Conservation (phyloP, 441 rosid species). For the Populus hybrid region DNA sequence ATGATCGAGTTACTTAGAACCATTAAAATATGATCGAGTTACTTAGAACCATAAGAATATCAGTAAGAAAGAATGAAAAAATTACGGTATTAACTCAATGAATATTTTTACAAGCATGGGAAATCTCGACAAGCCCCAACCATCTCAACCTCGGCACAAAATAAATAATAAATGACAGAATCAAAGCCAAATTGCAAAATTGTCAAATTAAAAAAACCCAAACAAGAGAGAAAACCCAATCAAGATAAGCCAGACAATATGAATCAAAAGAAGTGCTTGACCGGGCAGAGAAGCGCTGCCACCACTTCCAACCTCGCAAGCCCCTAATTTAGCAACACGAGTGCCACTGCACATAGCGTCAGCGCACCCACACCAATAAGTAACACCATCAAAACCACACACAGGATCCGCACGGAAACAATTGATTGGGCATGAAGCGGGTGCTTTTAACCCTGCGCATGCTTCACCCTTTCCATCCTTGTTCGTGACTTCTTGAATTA, state of each 20-base stretch:
- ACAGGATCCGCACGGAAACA: constrained; percentile 85
- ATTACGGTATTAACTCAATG: neutral
- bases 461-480: constrained; percentile 27
- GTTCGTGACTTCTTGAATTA: constrained; percentile 31
- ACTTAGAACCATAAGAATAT: neutral
- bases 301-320: constrained; percentile 63
- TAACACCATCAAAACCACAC: constrained; percentile 73
- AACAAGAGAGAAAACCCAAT: constrained; percentile 69
- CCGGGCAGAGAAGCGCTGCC: constrained; percentile 69
- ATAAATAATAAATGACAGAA: neutral
- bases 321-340: constrained; percentile 61
- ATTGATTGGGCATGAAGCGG: constrained; percentile 56
- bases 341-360: constrained; percentile 70
- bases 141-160: neutral
- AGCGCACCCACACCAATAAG: constrained; percentile 87
- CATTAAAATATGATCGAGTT: neutral
- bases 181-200: neutral
- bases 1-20: too few species aligned
- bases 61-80: neutral
- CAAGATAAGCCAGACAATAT: constrained; percentile 76
- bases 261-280: constrained; percentile 80
- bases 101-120: neutral
- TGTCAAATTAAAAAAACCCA: constrained; percentile 50
- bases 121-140: neutral
- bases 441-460: constrained; percentile 29